Evolutionary conservation across 345 rosid species (phyloP), one percentile per base, ranked within the genome.

Genomic region (Excoecaria cochinchinensis): DNA sequence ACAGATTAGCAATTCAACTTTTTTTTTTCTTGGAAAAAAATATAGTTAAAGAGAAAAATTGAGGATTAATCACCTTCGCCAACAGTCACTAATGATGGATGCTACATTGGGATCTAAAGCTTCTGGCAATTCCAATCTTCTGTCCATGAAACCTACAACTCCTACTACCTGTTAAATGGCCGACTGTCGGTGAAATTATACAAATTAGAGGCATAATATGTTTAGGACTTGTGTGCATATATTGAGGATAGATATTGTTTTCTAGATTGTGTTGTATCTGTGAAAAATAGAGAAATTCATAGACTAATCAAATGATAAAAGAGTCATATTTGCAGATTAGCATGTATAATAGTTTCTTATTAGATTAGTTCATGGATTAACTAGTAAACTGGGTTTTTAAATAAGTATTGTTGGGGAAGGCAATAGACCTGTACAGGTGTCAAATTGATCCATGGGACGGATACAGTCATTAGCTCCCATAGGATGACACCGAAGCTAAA

Each of bases 121-220:
- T 84, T 91, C 93, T 0, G 98, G 97, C 42, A 91, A 55, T 61
- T 92, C 96, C 58, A 95, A 77, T 53, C 99, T 89, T 81, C 97
- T 85, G 63, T 92, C 94, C 93, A 91, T 91, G 89, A 95, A 95
- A 38, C 99, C 98, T 7, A 91, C 98, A 17, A 86, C 86, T 84
- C 94, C 99, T 53, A 89, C 94, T 15, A 92, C 90, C 97, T 93
- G 70, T 70, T 36, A 8, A 47, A 67, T 44, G 16, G 65, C 47
- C 69, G 64, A 69, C 46, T 67, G 44, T 51, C 31, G 14, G 55
- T 65, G 50, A 70, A 42, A 46, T 31, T 31, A 31, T 31, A 31
- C 31, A 31, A 31, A 31, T 31, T 31, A 31, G 31, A 31, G 31
- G 31, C 31, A 31, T 0, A 31, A 31, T 31, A 31, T 31, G 31